Base-by-base conservation (phyloP, 805 yeast species). In the Candida railenensis region DNA sequence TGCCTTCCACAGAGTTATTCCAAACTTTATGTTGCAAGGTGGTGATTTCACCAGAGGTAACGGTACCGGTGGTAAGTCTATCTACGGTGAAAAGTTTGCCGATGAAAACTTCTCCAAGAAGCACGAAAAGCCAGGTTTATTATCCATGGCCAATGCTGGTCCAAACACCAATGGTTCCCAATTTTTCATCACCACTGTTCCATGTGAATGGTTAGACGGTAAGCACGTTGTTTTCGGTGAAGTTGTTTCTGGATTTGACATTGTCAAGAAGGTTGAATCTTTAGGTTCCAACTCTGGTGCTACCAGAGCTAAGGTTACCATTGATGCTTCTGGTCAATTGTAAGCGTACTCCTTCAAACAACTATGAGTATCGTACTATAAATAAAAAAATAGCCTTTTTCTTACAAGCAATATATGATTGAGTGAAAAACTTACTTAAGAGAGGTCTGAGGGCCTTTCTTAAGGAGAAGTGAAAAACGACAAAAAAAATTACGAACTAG, bases 1-100 rank as follows among this genome's bases (percentile, higher is more conserved):
- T 42, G 76, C 83, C 55, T 91, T 92, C 94, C 97, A 91, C 89
- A 86, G 97, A 78, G 96, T 91, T 55, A 90, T 90, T 63, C 97
- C 97, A 55, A 83, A 87, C 70, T 91, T 91, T 79, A 91, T 91
- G 98, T 78, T 92, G 67, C 98, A 91, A 80, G 97, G 79, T 62
- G 77, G 77, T 58, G 77, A 73, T 55, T 71, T 71, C 64, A 67
- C 73, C 53, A 62, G 67, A 73, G 85, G 88, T 70, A 84, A 87
- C 69, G 97, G 98, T 58, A 83, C 87, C 59, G 98, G 98, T 67
- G 98, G 98, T 67, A 83, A 83, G 70, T 85, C 90, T 41, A 86
- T 86, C 69, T 86, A 86, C 69, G 94, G 92, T 58, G 73, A 73
- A 55, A 82, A 80, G 54, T 81, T 82, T 56, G 72, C 77, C 34